Evolutionary conservation across 345 rosid species (phyloP), one percentile per base, ranked within the genome.

Genomic region (Lepidium aucheri): DNA sequence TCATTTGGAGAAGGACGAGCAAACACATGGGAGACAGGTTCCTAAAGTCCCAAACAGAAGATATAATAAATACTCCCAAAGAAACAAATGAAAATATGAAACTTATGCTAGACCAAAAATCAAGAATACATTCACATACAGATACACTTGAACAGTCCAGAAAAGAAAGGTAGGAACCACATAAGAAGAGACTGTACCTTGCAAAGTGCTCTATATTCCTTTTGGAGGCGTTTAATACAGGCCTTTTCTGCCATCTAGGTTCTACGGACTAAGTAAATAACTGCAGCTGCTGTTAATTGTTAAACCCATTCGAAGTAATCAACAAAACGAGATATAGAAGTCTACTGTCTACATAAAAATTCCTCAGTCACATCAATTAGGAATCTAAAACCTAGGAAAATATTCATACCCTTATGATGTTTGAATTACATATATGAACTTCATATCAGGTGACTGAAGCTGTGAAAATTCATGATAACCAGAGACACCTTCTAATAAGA

Each of bases 191-290:
- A 39, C 0, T 8, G 47, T 79, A 94, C 99, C 78, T 90, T 94
- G 78, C 96, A 90, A 32, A 94, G 95, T 32, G 96, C 87, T 81
- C 97, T 88, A 69, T 80, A 94, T 76, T 94, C 99, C 87, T 91
- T 89, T 76, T 94, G 99, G 53, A 91, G 95, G 43, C 99, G 97
- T 77, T 83, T 88, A 34, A 88, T 82, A 65, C 98, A 93, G 8
- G 95, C 80, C 82, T 85, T 91, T 66, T 87, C 99, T 17, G 97
- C 97, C 99, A 94, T 94, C 45, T 45, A 60, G 8, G 45, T 16
- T 43, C 9, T 66, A 15, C 10, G 62, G 43, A 17, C 50, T 14
- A 60, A 41, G 41, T 41, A 38, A 9, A 28, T 10, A 52, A 39
- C 68, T 45, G 52, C 43, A 52, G 42, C 57, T 39, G 38, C 38